A percentile compares a stretch with the other conserved stretches of the same genome.
Evolutionary conservation across 2,329 filamentous ascomycete genomes (phyloP).

Genomic region (Botrytis cinerea): DNA sequence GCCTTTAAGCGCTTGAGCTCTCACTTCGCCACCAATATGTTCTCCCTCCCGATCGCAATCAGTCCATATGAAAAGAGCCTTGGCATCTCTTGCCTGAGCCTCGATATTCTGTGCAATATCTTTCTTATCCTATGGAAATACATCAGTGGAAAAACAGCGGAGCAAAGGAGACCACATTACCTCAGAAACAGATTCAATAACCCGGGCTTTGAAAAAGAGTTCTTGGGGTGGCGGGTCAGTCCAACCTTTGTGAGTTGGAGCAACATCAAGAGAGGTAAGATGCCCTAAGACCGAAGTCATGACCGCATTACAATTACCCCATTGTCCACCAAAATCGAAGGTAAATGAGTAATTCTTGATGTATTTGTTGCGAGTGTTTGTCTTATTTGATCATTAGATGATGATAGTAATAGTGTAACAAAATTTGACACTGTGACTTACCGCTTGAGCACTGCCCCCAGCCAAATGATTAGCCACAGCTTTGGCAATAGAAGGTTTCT

Average conservation of each 20-base stretch:
- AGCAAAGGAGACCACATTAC: slow-evolving; percentile 47
- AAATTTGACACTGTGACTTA: slow-evolving; percentile 47
- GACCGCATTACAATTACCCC: slow-evolving; percentile 80
- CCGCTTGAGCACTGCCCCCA: slow-evolving; percentile 70
- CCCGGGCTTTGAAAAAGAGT: slow-evolving; percentile 75
- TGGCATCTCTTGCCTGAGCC: slow-evolving; percentile 70
- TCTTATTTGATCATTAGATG: slow-evolving; percentile 29
- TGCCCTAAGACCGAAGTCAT: slow-evolving; percentile 96
- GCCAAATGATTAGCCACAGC: slow-evolving; percentile 88
- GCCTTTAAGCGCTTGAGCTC: slow-evolving; percentile 72
- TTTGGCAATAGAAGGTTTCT: slow-evolving; percentile 94
- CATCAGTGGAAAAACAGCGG: slow-evolving; percentile 13
- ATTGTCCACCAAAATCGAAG: slow-evolving; percentile 79
- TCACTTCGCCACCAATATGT: slow-evolving; percentile 91
- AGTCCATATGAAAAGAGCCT: slow-evolving; percentile 91
- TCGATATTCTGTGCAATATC: slow-evolving; percentile 83
- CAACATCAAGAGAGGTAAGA: slow-evolving; percentile 79
- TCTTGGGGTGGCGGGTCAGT: slow-evolving; percentile 72
- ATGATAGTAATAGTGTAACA: background rate
- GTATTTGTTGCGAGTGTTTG: slow-evolving; percentile 53
- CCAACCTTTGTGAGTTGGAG: slow-evolving; percentile 71
- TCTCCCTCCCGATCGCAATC: slow-evolving; percentile 98
- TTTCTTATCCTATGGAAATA: slow-evolving; percentile 67
- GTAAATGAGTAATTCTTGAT: slow-evolving; percentile 94
- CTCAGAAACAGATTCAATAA: slow-evolving; percentile 66